Base-by-base conservation (phyloP, 495 filamentous ascomycete species). In the Usnea hakonensis region DNA sequence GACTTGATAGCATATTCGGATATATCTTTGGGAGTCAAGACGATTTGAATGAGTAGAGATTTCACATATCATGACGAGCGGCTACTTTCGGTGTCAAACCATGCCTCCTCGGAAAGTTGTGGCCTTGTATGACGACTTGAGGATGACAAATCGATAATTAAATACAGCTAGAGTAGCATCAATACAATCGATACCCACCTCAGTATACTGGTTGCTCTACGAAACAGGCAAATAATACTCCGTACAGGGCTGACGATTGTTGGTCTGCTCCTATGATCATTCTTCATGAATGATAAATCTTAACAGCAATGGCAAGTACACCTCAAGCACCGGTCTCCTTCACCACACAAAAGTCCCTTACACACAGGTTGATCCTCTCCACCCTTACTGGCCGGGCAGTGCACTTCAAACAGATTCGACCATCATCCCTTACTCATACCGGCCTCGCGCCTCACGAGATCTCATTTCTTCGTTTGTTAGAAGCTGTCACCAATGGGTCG, bases 401-500 rank as follows among this genome's bases (percentile, higher is more conserved):
- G 40, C 90, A 91, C 72, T 89, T 99, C 71, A 93, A 92, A 38
- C 86, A 92, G 73, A 97, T 99, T 76, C 90, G 95, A 62, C 79
- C 90, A 36, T 85, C 86, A 41, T 96, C 90, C 33, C 82, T 87
- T 54, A 90, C 88, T 19, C 82, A 87, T 66, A 90, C 94, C 8
- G 95, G 95, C 67, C 88, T 99, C 52, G 84, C 89, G 57, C 85
- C 90, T 54, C 88, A 95, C 77, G 95, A 99, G 77, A 85, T 97
- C 69, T 96, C 93, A 38, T 90, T 99, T 76, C 82, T 99, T 21
- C 94, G 95, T 56, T 87, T 99, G 10, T 85, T 99, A 66, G 94
- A 97, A 72, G 79, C 88, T 58, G 80, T 99, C 67, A 97, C 95
- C 71, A 99, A 99, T 83, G 95, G 95, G 77, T 88, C 90, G 36